Percentiles rank a stretch among this genome's conserved stretches.
Conservation (phyloP, 2,329 filamentous ascomycete genomes). For the Cladosporium sp. region DNA sequence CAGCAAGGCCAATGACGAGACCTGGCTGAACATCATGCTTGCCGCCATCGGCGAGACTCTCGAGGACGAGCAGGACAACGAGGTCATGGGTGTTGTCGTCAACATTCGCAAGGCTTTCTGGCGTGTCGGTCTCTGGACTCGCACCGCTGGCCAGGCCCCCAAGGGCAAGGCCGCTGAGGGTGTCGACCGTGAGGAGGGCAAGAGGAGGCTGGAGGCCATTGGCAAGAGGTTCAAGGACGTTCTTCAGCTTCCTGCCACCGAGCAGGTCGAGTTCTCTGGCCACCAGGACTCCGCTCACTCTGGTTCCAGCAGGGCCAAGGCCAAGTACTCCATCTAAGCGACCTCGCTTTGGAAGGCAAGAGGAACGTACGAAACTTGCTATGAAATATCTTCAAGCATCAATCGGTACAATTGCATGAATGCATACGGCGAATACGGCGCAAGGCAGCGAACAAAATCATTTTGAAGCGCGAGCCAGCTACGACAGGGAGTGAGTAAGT, state of each 20-base stretch:
- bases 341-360: not conserved
- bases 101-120: conserved; percentile 98
- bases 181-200: conserved; percentile 63
- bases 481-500: conserved; percentile 15
- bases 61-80: conserved; percentile 87
- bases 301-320: conserved; percentile 91
- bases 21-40: conserved; percentile 97
- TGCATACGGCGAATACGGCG: conserved; percentile 12
- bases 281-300: conserved; percentile 91
- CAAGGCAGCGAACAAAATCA: conserved; percentile 5
- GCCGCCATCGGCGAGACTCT: conserved; percentile 96
- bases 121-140: conserved; percentile 95
- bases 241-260: conserved; percentile 69
- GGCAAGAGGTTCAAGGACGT: conserved; percentile 91
- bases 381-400: not conserved
- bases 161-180: conserved; percentile 57
- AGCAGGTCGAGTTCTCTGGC: conserved; percentile 89
- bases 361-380: not conserved
- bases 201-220: conserved; percentile 77
- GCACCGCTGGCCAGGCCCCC: conserved; percentile 74
- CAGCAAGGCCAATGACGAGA: conserved; percentile 89
- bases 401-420: conserved; percentile 7
- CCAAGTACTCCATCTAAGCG: conserved; percentile 76
- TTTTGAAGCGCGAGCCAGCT: conserved; percentile 7
- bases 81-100: conserved; percentile 98